Percentiles rank a stretch among this genome's conserved stretches.
phyloP scores from a whole-genome alignment of 345 rosid genomes.

The Theobroma cacao region DNA sequence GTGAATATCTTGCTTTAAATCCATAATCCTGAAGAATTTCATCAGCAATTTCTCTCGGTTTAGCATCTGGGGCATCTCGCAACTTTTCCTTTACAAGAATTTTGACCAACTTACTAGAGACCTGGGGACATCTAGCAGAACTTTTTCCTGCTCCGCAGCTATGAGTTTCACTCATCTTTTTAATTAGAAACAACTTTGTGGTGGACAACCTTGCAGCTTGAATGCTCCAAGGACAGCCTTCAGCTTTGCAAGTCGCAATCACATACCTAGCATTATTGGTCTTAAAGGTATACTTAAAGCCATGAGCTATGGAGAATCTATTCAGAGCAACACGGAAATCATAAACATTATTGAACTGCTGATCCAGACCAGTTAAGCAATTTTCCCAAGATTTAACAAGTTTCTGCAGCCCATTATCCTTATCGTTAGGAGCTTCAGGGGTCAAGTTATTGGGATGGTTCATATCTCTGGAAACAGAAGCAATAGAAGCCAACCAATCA shows the following conservation, averaged over 20 bases:
- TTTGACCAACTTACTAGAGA: slow-evolving; percentile 29
- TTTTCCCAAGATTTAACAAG: slow-evolving; percentile 40
- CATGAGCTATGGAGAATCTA: slow-evolving; percentile 49
- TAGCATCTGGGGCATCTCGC: slow-evolving; percentile 40
- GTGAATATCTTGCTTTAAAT: slow-evolving; percentile 41
- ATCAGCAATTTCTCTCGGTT: slow-evolving; percentile 45
- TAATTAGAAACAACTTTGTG: slow-evolving; percentile 37
- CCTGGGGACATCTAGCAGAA: slow-evolving; percentile 22
- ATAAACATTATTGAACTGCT: slow-evolving; percentile 46
- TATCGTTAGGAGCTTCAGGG: neutral
- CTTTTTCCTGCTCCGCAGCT: slow-evolving; percentile 41
- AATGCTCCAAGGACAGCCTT: slow-evolving; percentile 52
- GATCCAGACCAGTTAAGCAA: slow-evolving; percentile 48
- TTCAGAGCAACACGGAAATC: slow-evolving; percentile 50
- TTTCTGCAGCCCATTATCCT: slow-evolving; percentile 17
- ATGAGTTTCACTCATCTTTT: slow-evolving; percentile 40
- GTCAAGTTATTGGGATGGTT: slow-evolving; percentile 3
- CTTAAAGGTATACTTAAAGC: slow-evolving; percentile 43
- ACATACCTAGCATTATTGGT: slow-evolving; percentile 51
- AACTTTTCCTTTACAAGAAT: slow-evolving; percentile 46
- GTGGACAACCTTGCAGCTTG: slow-evolving; percentile 47
- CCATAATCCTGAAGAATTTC: slow-evolving; percentile 47
- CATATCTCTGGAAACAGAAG: slow-evolving; percentile 10
- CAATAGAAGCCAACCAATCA: slow-evolving; percentile 1
- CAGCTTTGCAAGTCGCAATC: slow-evolving; percentile 41